These are phyloP conservation scores for Olyra latifolia DNA, from an alignment of 176 grass and related monocot species.

Conservation along the genomic window DNA sequence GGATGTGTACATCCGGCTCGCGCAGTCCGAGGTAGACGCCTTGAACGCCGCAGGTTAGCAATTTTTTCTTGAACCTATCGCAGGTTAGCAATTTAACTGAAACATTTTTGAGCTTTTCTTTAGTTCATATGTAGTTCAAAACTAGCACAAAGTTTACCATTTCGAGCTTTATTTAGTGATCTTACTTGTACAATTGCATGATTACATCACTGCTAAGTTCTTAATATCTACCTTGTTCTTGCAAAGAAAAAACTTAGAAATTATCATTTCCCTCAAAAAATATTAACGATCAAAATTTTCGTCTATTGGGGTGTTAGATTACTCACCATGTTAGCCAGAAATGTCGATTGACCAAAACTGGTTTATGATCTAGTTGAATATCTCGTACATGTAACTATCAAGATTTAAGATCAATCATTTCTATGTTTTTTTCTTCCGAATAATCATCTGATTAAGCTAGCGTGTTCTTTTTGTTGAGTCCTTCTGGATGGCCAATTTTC, in stretches of 20 bases:
- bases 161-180: not conserved
- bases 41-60: constrained; percentile 20
- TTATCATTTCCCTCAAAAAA: not conserved
- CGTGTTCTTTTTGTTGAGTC: not conserved
- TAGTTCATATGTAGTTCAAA: not conserved
- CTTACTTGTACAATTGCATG: not conserved
- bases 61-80: no score
- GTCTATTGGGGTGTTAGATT: not conserved
- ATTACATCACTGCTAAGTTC: not conserved
- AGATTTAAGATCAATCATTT: not conserved
- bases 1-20: constrained; percentile 51
- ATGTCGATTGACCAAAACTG: not conserved
- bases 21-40: constrained; percentile 52
- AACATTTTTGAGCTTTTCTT: not conserved
- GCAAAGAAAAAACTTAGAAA: not conserved
- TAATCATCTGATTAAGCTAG: not conserved
- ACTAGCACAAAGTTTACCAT: not conserved
- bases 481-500: not conserved
- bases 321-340: not conserved
- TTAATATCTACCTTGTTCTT: not conserved
- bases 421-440: not conserved
- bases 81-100: not conserved
- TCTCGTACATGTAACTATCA: not conserved
- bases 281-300: not conserved
- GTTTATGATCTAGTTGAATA: not conserved